Conservation (phyloP, 208 protist species). For the Herpetomonas tarakana region DNA sequence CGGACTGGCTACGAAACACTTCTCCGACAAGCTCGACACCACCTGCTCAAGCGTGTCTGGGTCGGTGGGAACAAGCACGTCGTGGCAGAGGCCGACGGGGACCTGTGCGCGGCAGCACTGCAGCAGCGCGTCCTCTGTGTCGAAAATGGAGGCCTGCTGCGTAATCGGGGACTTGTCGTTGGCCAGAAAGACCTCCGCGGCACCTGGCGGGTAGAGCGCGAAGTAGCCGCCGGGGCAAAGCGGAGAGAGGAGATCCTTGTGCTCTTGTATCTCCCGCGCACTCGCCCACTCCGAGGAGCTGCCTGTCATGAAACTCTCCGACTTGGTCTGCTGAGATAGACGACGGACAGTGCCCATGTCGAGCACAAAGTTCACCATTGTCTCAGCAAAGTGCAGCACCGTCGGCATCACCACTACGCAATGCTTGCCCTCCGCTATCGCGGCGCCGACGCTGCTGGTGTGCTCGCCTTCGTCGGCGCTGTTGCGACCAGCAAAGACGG, state of each 20-base stretch:
- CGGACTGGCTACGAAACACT: conserved; percentile 60
- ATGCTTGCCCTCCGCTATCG: conserved; percentile 29
- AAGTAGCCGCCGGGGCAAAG: conserved; percentile 59
- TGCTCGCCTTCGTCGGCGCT: conserved; percentile 17
- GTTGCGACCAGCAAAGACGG: conserved; percentile 48
- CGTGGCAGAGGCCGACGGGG: conserved; percentile 31
- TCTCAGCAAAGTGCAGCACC: conserved; percentile 36
- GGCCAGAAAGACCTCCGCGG: conserved; percentile 37
- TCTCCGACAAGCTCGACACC: conserved; percentile 68
- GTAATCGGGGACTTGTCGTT: conserved; percentile 14
- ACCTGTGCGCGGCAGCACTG: conserved; percentile 68
- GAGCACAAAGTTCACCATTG: conserved; percentile 63
- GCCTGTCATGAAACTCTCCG: conserved; percentile 71
- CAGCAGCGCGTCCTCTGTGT: conserved; percentile 73
- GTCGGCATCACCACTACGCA: conserved; percentile 55
- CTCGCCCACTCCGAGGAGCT: conserved; percentile 71
- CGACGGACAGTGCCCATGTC: conserved; percentile 76
- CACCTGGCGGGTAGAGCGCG: conserved; percentile 61
- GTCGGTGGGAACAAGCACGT: conserved; percentile 42
- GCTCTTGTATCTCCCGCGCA: conserved; percentile 56
- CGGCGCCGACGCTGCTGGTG: conserved; percentile 8
- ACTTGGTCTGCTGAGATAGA: conserved; percentile 42
- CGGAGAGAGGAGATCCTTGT: conserved; percentile 36
- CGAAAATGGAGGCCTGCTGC: conserved; percentile 33
- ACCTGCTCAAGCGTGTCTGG: conserved; percentile 59